Evolutionary conservation across 345 rosid genomes (phyloP), one percentile per base, ranked within the genome.

Genomic region (Toxicodendron radicans): DNA sequence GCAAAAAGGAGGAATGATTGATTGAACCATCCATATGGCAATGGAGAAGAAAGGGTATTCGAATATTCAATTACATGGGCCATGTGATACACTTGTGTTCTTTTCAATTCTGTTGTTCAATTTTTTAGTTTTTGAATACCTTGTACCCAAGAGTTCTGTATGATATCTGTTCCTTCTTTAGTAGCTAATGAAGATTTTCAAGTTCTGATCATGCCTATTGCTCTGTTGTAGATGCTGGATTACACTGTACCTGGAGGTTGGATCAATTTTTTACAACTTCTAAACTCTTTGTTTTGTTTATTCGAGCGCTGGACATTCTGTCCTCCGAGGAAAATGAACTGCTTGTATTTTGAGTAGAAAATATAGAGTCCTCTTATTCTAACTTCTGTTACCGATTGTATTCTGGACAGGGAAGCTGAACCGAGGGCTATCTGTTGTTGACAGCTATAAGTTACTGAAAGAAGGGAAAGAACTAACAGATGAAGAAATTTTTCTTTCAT

Each of bases 171-270:
- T 18, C 24, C 56, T 71, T 52, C 10, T 14, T 48, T 11, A n/a
- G 27, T 72, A 59, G 10, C 20, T 30, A 18, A 7, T 35, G 16
- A 63, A 33, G 14, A 49, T 72, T 62, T 52, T 10, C 67, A n/a
- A 51, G 68, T 62, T 17, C 78, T 78, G 24, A 67, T 49, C 20
- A 38, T 64, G 18, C 38, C 8, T 23, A 43, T 23, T 78, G 17
- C 61, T 51, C 75, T 18, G 62, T 14, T 74, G 72, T 71, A 95
- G 99, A 93, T 95, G 98, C 74, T 93, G 79, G 94, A 90, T 66
- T 93, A 95, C 86, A 93, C 87, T 74, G 99, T 93, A 43, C 92
- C 90, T 24, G 98, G 99, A 84, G 97, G 98, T 92, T 1, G 13
- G 75, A 49, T 72, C 76, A 70, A 80, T 76, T 57, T 23, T 27